Evolutionary conservation across 2,329 filamentous ascomycete genomes (phyloP).

Genomic region (Fusarium phyllophilum): DNA sequence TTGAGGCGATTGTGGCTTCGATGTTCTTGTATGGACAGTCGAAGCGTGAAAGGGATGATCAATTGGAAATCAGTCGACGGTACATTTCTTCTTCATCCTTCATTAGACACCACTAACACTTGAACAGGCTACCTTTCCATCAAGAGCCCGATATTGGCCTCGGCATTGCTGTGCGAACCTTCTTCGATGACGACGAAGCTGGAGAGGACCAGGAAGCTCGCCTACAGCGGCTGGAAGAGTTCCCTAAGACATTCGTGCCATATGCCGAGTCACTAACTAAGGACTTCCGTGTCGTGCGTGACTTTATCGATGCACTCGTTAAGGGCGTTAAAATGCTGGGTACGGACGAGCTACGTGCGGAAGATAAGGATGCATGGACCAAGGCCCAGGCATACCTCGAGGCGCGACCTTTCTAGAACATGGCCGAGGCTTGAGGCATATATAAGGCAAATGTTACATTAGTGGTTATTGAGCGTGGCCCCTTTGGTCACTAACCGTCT

Average conservation of each 20-base stretch:
- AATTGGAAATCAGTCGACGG: constrained; percentile 76
- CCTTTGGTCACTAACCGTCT: constrained; percentile 39
- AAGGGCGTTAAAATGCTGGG: constrained; percentile 66
- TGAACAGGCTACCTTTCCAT: constrained; percentile 70
- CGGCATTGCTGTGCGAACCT: constrained; percentile 82
- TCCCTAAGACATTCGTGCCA: constrained; percentile 66
- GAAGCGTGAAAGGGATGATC: constrained; percentile 74
- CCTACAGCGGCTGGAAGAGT: constrained; percentile 58
- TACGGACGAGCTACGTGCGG: constrained; percentile 57
- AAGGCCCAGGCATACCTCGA: constrained; percentile 65
- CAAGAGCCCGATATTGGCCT: constrained; percentile 78
- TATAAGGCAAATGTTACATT: constrained; percentile 34
- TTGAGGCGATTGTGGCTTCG: constrained; percentile 83
- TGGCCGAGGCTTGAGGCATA: constrained; percentile 20
- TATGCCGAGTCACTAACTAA: constrained; percentile 67
- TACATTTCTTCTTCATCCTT: constrained; percentile 53
- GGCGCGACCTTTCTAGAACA: constrained; percentile 51
- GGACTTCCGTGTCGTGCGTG: constrained; percentile 66
- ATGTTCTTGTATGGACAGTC: constrained; percentile 86
- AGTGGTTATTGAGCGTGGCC: constrained; percentile 33
- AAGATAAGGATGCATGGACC: constrained; percentile 64
- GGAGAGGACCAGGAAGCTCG: constrained; percentile 62
- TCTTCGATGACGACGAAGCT: constrained; percentile 76
- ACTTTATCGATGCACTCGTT: constrained; percentile 68
- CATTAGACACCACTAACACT: constrained; percentile 25